These are phyloP conservation scores for Magnusiomyces clavatus DNA, from an alignment of 1,139 yeast species.

Conservation along the genomic window DNA sequence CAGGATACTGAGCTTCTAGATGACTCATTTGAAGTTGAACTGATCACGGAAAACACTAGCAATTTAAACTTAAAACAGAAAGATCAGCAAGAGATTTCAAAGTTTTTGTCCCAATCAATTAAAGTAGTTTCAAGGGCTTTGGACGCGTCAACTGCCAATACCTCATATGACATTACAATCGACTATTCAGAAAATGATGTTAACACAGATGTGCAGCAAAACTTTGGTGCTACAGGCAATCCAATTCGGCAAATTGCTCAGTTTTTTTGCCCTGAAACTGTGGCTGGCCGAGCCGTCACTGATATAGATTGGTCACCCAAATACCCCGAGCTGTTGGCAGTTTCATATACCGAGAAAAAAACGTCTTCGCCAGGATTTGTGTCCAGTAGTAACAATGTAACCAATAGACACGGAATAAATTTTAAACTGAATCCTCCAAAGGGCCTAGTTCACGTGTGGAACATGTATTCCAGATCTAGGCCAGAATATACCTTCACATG, in stretches of 20 bases:
- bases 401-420: too few species aligned
- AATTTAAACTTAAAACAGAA: too few species aligned
- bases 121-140: constrained; percentile 37
- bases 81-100: constrained; percentile 5
- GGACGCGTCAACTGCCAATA: constrained; percentile 25
- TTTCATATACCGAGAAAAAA: constrained; percentile 28
- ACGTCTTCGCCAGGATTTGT: constrained; percentile 8
- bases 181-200: constrained; percentile 24
- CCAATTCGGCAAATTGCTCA: constrained; percentile 20
- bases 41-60: too few species aligned
- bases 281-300: constrained; percentile 31
- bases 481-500: constrained; percentile 48
- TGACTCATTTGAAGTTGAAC: background rate
- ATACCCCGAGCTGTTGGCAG: constrained; percentile 39
- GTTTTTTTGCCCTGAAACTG: constrained; percentile 20
- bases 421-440: constrained; percentile 15
- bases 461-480: constrained; percentile 27
- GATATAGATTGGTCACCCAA: constrained; percentile 39
- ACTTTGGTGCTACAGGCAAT: background rate
- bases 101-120: constrained; percentile 35
- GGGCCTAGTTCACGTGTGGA: constrained; percentile 36
- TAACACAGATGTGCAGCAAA: constrained; percentile 7
- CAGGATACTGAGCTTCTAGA: background rate
- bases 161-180: constrained; percentile 28
- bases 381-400: too few species aligned